Base-by-base conservation (phyloP, 495 filamentous ascomycete species). In the Penicillium cinerascens region DNA sequence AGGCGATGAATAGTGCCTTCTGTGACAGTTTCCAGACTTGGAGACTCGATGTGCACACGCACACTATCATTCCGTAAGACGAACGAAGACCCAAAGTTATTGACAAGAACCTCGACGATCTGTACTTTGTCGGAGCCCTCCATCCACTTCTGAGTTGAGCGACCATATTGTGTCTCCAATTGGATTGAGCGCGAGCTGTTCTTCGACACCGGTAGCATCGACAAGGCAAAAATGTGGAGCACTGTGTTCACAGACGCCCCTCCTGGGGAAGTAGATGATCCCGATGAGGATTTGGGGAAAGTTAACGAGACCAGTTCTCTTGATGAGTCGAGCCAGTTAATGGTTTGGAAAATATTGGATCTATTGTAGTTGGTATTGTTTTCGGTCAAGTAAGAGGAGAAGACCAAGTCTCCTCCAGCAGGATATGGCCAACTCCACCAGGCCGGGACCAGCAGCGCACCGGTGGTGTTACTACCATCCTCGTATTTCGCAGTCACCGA, bases 91-190 rank as follows among this genome's bases (percentile, higher is more conserved):
- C 79, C 80, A 7, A 65, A 61, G 54, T 83, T 82, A 49, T 82
- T 80, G 29, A 83, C 46, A 6, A 67, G 63, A 20, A 77, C 64
- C 52, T 83, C 79, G 22, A 82, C 63, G 40, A 74, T 71, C 56
- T 83, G 80, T 17, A 66, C 65, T 23, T 74, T 75, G 45, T 72
- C 69, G 0, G 56, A 66, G 13, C 64, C 65, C 40, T 71, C 69
- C 0, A 70, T 55, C 72, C 72, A 74, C 50, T 81, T 78, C 56
- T 81, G 78, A 10, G 80, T 82, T 4, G 78, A 72, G 3, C 79
- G 66, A 13, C 73, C 70, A 60, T 73, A 76, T 51, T 82, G 79
- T 10, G 78, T 67, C 18, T 67, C 54, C 5, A 76, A 36, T 20
- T 36, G 20, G 2, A 44, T n/a, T 2, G 36, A 35, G 4, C 35